Conservation (phyloP, 2,329 filamentous ascomycete genomes). For the Beauveria australis region DNA sequence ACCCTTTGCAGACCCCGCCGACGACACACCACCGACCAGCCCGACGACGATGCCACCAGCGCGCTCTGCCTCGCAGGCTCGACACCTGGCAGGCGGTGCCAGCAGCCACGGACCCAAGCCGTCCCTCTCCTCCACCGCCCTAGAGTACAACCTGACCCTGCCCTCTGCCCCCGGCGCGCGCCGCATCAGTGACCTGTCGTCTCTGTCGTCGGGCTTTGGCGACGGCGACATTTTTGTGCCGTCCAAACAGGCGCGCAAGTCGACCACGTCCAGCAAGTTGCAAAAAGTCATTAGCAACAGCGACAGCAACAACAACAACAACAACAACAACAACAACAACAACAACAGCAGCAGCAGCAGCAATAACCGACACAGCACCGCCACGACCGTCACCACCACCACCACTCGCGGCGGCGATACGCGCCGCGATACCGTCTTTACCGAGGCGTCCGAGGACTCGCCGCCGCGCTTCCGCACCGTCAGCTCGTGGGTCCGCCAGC, state of each 20-base stretch:
- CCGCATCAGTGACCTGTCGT: conserved; percentile 45
- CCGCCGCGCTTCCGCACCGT: conserved; percentile 50
- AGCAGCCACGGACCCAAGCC: conserved; percentile 1
- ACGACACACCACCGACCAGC: background rate
- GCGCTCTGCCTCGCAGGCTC: background rate
- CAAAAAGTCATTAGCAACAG: background rate
- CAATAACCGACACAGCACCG: conserved; percentile 5
- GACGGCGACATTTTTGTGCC: conserved; percentile 50
- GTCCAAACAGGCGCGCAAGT: conserved; percentile 17
- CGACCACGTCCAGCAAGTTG: conserved; percentile 7
- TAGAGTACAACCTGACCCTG: conserved; percentile 20
- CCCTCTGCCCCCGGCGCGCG: conserved; percentile 29
- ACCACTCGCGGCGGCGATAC: background rate
- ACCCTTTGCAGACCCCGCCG: background rate
- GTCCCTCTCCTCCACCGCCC: conserved; percentile 5
- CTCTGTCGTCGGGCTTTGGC: conserved; percentile 56
- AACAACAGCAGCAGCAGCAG: background rate
- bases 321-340: background rate
- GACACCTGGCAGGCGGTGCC: background rate
- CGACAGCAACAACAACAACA: conserved; percentile 5
- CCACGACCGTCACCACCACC: background rate
- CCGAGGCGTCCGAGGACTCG: conserved; percentile 43
- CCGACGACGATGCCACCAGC: background rate
- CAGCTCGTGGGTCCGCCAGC: conserved; percentile 58
- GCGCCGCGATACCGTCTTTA: conserved; percentile 43